phyloP scores from a whole-genome alignment of 148 eudicot species.

The Vaccinium myrtillus region DNA sequence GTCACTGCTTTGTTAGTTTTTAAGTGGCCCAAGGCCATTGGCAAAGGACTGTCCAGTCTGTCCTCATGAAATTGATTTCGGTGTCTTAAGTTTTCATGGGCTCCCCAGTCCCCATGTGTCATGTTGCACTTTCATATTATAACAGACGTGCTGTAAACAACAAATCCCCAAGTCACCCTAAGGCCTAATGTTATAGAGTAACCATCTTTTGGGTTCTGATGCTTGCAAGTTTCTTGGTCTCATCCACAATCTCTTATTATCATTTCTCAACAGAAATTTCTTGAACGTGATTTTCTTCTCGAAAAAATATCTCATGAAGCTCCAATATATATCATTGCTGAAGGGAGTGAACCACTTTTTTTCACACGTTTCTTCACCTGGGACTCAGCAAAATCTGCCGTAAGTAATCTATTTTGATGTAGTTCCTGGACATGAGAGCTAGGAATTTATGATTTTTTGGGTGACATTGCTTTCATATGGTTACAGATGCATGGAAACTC shows the following conservation, averaged over 20 bases:
- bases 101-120: neutral
- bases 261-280: slow-evolving; percentile 64
- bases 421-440: neutral
- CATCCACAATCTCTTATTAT: slow-evolving; percentile 7
- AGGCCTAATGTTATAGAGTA: neutral
- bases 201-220: slow-evolving; percentile 8
- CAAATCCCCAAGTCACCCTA: neutral
- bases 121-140: neutral
- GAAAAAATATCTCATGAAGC: slow-evolving; percentile 70
- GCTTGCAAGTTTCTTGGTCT: neutral
- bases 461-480: slow-evolving; percentile 12
- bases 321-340: slow-evolving; percentile 71
- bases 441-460: neutral
- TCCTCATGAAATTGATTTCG: neutral
- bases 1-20: neutral
- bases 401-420: slow-evolving; percentile 37
- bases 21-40: neutral
- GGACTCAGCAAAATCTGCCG: slow-evolving; percentile 76
- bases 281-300: slow-evolving; percentile 74
- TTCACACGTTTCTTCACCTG: slow-evolving; percentile 92
- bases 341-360: slow-evolving; percentile 87
- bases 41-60: neutral
- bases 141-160: neutral
- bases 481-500: slow-evolving; percentile 94
- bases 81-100: neutral